phyloP scores from a whole-genome alignment of 163 green algal species.

The Scenedesmus sp. region DNA sequence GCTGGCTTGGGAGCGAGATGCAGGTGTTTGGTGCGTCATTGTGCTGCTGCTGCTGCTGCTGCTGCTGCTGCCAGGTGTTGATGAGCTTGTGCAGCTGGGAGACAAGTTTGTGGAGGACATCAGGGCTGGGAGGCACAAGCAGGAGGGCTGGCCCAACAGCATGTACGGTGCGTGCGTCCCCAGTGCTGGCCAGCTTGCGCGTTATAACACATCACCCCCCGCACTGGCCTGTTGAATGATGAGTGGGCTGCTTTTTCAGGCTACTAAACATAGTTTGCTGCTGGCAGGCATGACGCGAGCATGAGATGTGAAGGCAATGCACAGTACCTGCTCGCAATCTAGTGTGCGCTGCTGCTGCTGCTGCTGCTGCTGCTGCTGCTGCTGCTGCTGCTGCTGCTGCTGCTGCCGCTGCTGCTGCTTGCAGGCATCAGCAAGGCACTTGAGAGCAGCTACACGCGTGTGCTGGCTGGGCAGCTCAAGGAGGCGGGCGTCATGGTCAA shows the following conservation, averaged over 20 bases:
- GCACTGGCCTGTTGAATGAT: too few relatives aligned
- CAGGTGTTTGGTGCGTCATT: too few relatives aligned
- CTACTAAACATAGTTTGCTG: too few relatives aligned
- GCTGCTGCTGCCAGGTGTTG: slow-evolving; percentile 36
- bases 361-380: background rate
- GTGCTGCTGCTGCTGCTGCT: background rate
- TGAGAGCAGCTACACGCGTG: slow-evolving; percentile 69
- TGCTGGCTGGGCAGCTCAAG: slow-evolving; percentile 70
- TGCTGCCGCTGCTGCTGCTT: background rate
- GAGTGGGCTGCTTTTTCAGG: too few relatives aligned
- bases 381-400: background rate
- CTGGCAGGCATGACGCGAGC: too few relatives aligned
- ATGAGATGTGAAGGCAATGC: too few relatives aligned
- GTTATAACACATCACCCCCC: too few relatives aligned
- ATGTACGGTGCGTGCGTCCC: slow-evolving; percentile 67
- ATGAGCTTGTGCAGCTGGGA: slow-evolving; percentile 62
- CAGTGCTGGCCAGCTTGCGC: too few relatives aligned
- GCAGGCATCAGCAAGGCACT: slow-evolving; percentile 46
- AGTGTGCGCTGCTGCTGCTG: background rate
- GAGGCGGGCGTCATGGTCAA: slow-evolving; percentile 64
- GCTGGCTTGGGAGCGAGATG: too few relatives aligned
- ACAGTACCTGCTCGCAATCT: too few relatives aligned
- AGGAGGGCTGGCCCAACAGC: slow-evolving; percentile 63
- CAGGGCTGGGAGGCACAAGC: slow-evolving; percentile 53
- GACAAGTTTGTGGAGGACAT: slow-evolving; percentile 72